Evolutionary conservation across 2,329 filamentous ascomycete species (phyloP).

Genomic region (Albifimbria verrucaria): DNA sequence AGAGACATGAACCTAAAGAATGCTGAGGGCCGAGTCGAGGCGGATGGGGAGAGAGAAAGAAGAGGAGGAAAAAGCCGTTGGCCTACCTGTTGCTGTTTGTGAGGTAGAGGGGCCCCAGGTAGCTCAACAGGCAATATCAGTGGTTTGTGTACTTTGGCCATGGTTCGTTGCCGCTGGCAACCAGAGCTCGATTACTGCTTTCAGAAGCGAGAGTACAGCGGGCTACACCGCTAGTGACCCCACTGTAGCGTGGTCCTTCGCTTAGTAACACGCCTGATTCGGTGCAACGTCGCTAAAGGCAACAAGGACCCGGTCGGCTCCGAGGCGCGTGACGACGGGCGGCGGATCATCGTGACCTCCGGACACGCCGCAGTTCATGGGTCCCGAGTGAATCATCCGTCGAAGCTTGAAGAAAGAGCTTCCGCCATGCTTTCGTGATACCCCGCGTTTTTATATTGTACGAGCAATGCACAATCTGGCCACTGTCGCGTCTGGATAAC

Average conservation of each 20-base stretch:
- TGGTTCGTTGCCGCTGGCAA: slow-evolving; percentile 29
- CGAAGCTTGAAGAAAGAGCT: neutral
- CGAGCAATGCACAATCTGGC: neutral
- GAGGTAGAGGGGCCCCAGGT: slow-evolving; percentile 7
- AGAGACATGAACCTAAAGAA: slow-evolving; percentile 19
- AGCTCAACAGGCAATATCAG: neutral
- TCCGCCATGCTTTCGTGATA: too few species aligned
- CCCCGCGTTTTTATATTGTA: neutral
- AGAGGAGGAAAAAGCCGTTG: slow-evolving; percentile 8
- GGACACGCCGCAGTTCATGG: neutral
- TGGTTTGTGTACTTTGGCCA: slow-evolving; percentile 33
- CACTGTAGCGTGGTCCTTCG: neutral
- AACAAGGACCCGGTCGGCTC: neutral
- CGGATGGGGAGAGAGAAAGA: neutral
- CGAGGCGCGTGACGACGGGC: too few species aligned
- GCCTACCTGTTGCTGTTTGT: slow-evolving; percentile 11
- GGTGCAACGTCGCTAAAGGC: neutral
- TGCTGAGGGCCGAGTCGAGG: slow-evolving; percentile 16
- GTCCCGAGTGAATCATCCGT: neutral
- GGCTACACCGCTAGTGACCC: neutral
- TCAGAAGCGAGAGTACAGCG: neutral
- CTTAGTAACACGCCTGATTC: neutral
- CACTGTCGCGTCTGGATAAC: neutral
- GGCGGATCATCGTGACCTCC: neutral
- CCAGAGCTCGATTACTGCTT: slow-evolving; percentile 3